Percentiles rank a stretch among this genome's conserved stretches.
Evolutionary conservation across 257 asterid species (phyloP).

Genomic region (Przewalskia tangutica): DNA sequence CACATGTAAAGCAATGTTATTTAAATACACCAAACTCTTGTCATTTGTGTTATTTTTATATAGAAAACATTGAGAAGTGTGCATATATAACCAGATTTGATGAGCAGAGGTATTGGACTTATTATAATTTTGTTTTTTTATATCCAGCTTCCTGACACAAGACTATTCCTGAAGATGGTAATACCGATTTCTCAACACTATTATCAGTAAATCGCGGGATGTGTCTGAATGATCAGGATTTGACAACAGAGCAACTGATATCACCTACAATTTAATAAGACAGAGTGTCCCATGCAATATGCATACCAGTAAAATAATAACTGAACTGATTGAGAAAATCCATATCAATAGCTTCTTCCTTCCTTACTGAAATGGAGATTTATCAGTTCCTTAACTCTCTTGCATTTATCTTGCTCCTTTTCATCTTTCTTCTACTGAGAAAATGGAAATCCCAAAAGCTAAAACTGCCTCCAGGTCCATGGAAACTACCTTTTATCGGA

Average conservation of each 20-base stretch:
- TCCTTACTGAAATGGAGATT: background rate
- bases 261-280: background rate
- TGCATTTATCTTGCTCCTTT: background rate
- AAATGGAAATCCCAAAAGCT: background rate
- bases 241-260: too few species aligned
- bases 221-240: too few species aligned
- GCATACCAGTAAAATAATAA: background rate
- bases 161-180: too few species aligned
- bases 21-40: background rate
- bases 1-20: background rate
- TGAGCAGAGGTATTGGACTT: background rate
- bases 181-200: too few species aligned
- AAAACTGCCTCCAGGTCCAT: background rate
- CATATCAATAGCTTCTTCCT: background rate
- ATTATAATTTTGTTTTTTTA: too few species aligned
- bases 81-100: background rate
- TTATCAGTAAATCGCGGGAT: too few species aligned
- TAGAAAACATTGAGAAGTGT: background rate
- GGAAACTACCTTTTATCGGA: background rate
- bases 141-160: too few species aligned
- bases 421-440: background rate
- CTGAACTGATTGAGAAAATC: background rate
- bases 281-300: background rate
- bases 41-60: background rate
- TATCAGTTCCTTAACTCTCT: background rate